Conservation (phyloP, 202 grass and related monocot genomes). For the Zizania palustris region DNA sequence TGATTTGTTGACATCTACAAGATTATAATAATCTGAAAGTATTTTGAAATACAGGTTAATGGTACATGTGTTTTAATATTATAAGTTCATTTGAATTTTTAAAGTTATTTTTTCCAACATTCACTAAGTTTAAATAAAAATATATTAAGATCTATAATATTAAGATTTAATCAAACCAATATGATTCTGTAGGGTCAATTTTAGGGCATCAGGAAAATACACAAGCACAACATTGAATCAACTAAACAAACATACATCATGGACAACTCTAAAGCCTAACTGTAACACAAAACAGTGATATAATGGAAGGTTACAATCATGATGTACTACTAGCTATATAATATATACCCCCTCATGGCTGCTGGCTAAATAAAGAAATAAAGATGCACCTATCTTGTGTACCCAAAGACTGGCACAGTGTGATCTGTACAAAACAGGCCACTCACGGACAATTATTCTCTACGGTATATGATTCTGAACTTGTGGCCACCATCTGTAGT, state of each 20-base stretch:
- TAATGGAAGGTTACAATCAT: background rate
- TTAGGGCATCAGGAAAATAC: background rate
- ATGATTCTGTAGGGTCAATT: too few species aligned
- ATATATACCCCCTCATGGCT: background rate
- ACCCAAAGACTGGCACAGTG: background rate
- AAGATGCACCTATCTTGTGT: background rate
- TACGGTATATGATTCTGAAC: conserved; percentile 10
- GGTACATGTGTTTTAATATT: too few species aligned
- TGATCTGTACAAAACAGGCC: conserved; percentile 20
- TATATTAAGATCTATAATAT: too few species aligned
- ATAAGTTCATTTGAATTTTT: too few species aligned
- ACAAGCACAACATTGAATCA: background rate
- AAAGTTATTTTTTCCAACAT: too few species aligned
- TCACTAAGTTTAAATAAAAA: too few species aligned
- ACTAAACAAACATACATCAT: background rate
- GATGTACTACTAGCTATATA: background rate
- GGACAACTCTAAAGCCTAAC: background rate
- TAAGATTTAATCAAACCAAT: too few species aligned
- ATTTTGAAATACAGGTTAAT: too few species aligned
- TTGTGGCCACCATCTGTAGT: conserved; percentile 26
- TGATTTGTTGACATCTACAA: too few species aligned
- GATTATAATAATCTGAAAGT: too few species aligned
- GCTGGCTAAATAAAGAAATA: background rate
- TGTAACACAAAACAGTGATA: background rate
- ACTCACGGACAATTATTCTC: conserved; percentile 1